A percentile compares a stretch with the other conserved stretches of the same genome.
Conservation (phyloP, 306 rosid species). For the Fragaria vesca region DNA sequence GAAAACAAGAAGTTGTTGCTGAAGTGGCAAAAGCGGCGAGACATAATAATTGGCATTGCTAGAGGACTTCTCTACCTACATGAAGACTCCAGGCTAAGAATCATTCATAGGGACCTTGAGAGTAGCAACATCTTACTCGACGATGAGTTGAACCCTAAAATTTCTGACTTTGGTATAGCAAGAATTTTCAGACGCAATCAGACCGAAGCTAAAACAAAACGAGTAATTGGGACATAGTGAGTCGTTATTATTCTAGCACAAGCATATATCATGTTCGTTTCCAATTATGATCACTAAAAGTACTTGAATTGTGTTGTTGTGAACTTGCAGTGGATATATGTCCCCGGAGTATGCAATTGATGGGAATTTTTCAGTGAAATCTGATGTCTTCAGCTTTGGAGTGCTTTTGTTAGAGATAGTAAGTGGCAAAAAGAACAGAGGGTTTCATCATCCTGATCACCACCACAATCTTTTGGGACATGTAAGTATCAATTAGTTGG, state of each 20-base stretch:
- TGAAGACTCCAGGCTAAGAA: constrained; percentile 30
- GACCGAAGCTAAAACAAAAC: constrained; percentile 25
- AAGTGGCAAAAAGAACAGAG: constrained; percentile 23
- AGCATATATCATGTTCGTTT: not conserved
- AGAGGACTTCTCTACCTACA: constrained; percentile 32
- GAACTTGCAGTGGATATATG: constrained; percentile 29
- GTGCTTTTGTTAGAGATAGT: constrained; percentile 31
- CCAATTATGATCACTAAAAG: too few species aligned
- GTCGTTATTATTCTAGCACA: not conserved
- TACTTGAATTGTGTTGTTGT: not conserved
- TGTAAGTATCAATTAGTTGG: constrained; percentile 10
- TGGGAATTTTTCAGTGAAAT: constrained; percentile 24
- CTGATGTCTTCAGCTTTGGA: constrained; percentile 34
- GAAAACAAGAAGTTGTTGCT: constrained; percentile 10
- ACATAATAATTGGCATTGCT: constrained; percentile 27
- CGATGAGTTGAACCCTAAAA: constrained; percentile 31
- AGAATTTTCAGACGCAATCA: constrained; percentile 26
- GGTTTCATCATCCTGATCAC: constrained; percentile 23
- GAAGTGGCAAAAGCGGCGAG: constrained; percentile 19
- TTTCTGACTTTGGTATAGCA: constrained; percentile 37
- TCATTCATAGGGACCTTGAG: constrained; percentile 32
- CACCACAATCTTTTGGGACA: constrained; percentile 30
- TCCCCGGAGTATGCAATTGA: constrained; percentile 32
- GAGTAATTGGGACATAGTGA: constrained; percentile 31
- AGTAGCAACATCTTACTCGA: constrained; percentile 34